Percentiles rank a stretch among this genome's conserved stretches.
Conservation (phyloP, 192 early-diverging fungal species). For the Obelidium mucronatum region DNA sequence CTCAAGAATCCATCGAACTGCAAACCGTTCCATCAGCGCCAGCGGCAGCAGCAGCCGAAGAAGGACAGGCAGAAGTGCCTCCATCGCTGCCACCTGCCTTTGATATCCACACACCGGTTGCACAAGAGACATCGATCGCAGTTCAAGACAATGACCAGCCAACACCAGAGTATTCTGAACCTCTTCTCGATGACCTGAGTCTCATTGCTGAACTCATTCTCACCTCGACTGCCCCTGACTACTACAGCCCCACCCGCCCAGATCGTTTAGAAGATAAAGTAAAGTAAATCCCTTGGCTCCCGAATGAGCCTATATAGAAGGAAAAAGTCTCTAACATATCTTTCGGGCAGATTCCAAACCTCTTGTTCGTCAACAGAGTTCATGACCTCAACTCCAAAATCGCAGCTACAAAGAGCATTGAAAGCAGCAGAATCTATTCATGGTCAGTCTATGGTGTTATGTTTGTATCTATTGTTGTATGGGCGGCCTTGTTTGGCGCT, state of each 20-base stretch:
- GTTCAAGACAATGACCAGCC: not conserved
- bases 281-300: not conserved
- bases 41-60: too few species aligned
- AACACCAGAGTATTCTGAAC: constrained; percentile 15
- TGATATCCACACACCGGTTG: not conserved
- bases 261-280: constrained; percentile 18
- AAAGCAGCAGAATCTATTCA: not conserved
- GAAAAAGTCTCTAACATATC: too few species aligned
- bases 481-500: not conserved
- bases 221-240: not conserved
- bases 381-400: not conserved
- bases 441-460: not conserved
- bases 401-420: not conserved
- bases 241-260: not conserved
- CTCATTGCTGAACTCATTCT: constrained; percentile 7
- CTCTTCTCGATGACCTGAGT: not conserved
- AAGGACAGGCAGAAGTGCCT: not conserved
- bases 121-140: not conserved
- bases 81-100: not conserved
- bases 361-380: not conserved
- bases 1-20: too few species aligned
- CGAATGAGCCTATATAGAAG: not conserved
- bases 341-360: constrained; percentile 22
- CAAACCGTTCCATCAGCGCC: too few species aligned
- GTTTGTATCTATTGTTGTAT: not conserved